Evolutionary conservation across 352 stramenopile species (phyloP), one percentile per base, ranked within the genome.

Genomic region (Globisporangium perplexum): DNA sequence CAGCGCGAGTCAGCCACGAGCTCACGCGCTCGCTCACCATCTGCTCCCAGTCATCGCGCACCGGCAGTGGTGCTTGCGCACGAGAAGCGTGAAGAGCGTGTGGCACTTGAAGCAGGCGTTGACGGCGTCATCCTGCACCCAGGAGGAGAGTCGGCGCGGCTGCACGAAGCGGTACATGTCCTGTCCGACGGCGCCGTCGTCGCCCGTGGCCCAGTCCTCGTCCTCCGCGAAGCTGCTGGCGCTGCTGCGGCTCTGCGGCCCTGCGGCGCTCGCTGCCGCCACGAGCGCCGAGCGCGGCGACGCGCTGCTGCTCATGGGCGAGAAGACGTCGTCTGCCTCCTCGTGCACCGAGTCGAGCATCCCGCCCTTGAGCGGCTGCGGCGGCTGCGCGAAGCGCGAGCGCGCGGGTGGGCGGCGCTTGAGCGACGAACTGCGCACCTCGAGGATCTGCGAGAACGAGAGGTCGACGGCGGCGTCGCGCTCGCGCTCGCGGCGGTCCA

Each of bases 61-160:
- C 72, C 83, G 65, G 50, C 83, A 93, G 65, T 93, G 83, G 55
- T 93, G 83, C 59, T 93, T 93, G 30, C 83, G 74, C 41, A 91
- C 61, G 26, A 93, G 58, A 45, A 93, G 62, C 47, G 83, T 87
- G 57, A 93, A 93, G 30, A 88, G 66, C 23, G 74, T 64, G 63
- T 91, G 80, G 58, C 83, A 93, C 65, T 90, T 90, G 67, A 93
- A 93, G 53, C 83, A 93, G 5, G 83, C 83, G 56, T 88, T 89
- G 1, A 93, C 83, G 0, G 83, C 83, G 54, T 93, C 83, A 52
- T 93, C 83, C 55, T 93, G 83, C 7, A 93, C 83, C 83, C 83
- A 93, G 14, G 79, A 90, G 4, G 80, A 91, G 18, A 93, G 63
- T 10, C 83, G 62, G 2, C 83, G 55, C 2, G 83, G 83, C 71